phyloP scores from a whole-genome alignment of 305 asterid genomes.

The Fraxinus platypoda region DNA sequence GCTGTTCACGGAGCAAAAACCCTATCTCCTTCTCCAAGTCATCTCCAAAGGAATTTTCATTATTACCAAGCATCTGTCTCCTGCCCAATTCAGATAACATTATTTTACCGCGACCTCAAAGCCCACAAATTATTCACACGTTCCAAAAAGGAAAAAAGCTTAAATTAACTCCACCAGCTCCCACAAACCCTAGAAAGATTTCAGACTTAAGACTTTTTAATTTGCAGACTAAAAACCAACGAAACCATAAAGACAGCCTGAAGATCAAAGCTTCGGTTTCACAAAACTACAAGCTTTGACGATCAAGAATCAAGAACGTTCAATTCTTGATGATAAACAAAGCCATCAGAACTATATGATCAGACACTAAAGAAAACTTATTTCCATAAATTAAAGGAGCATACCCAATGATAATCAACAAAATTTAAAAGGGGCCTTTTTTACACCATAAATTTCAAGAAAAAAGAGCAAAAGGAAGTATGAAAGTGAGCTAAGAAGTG shows the following conservation, averaged over 20 bases:
- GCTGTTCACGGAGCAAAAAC: slow-evolving; percentile 66
- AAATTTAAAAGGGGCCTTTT: slow-evolving; percentile 24
- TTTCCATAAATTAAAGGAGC: slow-evolving; percentile 20
- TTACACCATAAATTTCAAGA: slow-evolving; percentile 31
- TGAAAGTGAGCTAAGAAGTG: slow-evolving; percentile 26
- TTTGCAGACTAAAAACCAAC: slow-evolving; percentile 19
- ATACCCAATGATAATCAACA: slow-evolving; percentile 19
- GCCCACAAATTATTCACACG: slow-evolving; percentile 32
- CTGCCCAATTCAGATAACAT: slow-evolving; percentile 88
- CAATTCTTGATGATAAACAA: background rate
- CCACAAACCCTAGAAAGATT: slow-evolving; percentile 30
- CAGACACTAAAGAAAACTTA: slow-evolving; percentile 22
- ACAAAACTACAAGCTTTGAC: slow-evolving; percentile 13
- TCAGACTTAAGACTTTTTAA: slow-evolving; percentile 20
- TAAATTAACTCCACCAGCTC: slow-evolving; percentile 20
- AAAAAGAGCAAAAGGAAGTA: slow-evolving; percentile 7
- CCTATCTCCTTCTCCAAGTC: slow-evolving; percentile 85
- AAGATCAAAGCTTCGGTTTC: slow-evolving; percentile 21
- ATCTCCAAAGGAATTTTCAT: slow-evolving; percentile 80
- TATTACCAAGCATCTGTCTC: slow-evolving; percentile 73
- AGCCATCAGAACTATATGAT: slow-evolving; percentile 35
- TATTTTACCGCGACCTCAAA: slow-evolving; percentile 28
- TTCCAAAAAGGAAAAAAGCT: slow-evolving; percentile 22
- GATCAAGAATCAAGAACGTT: slow-evolving; percentile 3
- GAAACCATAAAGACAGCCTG: slow-evolving; percentile 28